Percentiles rank a stretch among this genome's conserved stretches.
These are phyloP conservation scores for Blastocystis sp. DNA, from an alignment of 352 stramenopile species.

Conservation along the genomic window DNA sequence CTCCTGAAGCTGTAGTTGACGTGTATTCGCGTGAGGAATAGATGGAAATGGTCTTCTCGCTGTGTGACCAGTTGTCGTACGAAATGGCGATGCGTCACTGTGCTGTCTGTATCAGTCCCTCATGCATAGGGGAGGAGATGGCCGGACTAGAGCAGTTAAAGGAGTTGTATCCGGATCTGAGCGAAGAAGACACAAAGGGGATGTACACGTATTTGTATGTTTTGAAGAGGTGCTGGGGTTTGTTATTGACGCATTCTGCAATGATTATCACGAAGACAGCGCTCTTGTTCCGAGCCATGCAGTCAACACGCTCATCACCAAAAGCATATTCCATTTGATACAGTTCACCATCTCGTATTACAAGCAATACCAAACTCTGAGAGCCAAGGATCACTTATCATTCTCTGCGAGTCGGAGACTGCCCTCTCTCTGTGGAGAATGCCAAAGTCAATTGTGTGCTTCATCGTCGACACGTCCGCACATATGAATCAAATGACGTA, in stretches of 20 bases:
- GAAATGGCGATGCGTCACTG: constrained; percentile 34
- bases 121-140: background rate
- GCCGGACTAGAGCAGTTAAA: background rate
- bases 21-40: background rate
- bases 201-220: constrained; percentile 66
- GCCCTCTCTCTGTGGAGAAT: no score
- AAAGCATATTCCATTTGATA: no score
- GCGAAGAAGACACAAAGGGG: constrained; percentile 7
- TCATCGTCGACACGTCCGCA: constrained; percentile 52
- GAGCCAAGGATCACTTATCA: no score
- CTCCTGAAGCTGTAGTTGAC: background rate
- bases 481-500: constrained; percentile 67
- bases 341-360: no score
- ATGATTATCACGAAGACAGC: no score
- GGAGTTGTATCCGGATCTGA: background rate
- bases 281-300: no score
- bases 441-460: constrained; percentile 16
- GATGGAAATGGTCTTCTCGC: constrained; percentile 25
- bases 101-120: background rate
- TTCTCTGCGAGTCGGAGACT: no score
- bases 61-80: constrained; percentile 11
- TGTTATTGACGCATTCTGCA: background rate
- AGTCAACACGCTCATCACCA: no score
- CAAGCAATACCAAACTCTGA: no score
- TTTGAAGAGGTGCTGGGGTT: constrained; percentile 13